Conservation (phyloP, 2,329 filamentous ascomycete species). For the Fusarium illudens region DNA sequence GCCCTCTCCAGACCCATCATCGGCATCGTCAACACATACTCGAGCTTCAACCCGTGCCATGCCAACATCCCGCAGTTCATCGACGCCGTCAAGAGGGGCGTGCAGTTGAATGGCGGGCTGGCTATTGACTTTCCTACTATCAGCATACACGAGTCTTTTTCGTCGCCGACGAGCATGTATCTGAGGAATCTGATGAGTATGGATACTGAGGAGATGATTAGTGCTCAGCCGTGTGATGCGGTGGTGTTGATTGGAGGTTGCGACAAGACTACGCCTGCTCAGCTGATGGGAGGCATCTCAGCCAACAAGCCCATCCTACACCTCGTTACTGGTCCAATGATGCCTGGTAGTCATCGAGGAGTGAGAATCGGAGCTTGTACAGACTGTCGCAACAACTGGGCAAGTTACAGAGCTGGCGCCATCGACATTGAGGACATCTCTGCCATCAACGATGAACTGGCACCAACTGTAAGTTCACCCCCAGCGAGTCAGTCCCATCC, state of each 20-base stretch:
- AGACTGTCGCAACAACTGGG: conserved; percentile 79
- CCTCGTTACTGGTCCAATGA: conserved; percentile 77
- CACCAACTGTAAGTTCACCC: conserved; percentile 65
- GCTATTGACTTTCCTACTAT: conserved; percentile 80
- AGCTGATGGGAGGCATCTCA: conserved; percentile 79
- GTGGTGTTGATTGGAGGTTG: conserved; percentile 76
- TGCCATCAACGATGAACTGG: conserved; percentile 75
- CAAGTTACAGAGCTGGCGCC: conserved; percentile 69
- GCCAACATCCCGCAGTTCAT: conserved; percentile 76
- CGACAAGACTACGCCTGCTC: conserved; percentile 78
- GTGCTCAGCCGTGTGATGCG: conserved; percentile 74
- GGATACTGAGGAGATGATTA: conserved; percentile 83
- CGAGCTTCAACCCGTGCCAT: conserved; percentile 78
- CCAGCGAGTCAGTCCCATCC: neutral
- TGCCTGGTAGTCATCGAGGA: conserved; percentile 73
- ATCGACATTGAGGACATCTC: conserved; percentile 78
- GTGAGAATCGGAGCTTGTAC: conserved; percentile 76
- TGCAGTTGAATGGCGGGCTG: conserved; percentile 72
- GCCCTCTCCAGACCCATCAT: conserved; percentile 75
- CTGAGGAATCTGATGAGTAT: conserved; percentile 79
- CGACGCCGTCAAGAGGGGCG: conserved; percentile 73
- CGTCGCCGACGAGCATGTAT: conserved; percentile 78
- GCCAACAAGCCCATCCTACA: conserved; percentile 77
- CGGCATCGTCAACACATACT: conserved; percentile 79
- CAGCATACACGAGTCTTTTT: conserved; percentile 74